Evolutionary conservation across 2,329 filamentous ascomycete genomes (phyloP).

Genomic region (Biscogniauxia sp.): DNA sequence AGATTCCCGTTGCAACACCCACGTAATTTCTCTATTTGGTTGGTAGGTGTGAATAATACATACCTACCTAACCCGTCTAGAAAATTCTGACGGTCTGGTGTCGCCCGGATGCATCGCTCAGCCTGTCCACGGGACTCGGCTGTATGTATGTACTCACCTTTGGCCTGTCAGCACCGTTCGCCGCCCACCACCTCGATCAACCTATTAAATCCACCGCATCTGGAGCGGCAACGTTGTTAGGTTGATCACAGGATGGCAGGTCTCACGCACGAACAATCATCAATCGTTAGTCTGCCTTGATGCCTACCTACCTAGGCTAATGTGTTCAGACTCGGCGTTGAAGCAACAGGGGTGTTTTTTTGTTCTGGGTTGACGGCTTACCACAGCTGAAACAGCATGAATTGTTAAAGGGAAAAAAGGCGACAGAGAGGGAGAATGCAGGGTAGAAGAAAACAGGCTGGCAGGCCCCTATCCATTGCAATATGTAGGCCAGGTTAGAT

Average conservation of each 20-base stretch:
- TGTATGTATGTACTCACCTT: neutral
- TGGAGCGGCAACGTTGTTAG: constrained; percentile 4
- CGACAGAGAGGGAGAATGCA: no score
- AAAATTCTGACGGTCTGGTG: neutral
- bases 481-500: neutral
- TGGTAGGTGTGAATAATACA: neutral
- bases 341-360: neutral
- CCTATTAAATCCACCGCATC: constrained; percentile 18
- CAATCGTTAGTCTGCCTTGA: constrained; percentile 7
- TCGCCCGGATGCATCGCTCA: neutral
- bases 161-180: neutral
- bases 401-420: neutral
- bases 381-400: neutral
- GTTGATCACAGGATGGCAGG: constrained; percentile 22
- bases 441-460: no score
- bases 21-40: neutral
- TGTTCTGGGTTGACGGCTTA: neutral
- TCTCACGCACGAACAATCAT: constrained; percentile 13
- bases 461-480: neutral
- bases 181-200: neutral
- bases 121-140: neutral
- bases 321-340: no score
- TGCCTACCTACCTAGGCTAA: no score
- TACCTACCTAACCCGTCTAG: neutral
- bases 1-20: neutral